Evolutionary conservation across 2,329 filamentous ascomycete genomes (phyloP).

Genomic region (Microthyrium microscopicum): DNA sequence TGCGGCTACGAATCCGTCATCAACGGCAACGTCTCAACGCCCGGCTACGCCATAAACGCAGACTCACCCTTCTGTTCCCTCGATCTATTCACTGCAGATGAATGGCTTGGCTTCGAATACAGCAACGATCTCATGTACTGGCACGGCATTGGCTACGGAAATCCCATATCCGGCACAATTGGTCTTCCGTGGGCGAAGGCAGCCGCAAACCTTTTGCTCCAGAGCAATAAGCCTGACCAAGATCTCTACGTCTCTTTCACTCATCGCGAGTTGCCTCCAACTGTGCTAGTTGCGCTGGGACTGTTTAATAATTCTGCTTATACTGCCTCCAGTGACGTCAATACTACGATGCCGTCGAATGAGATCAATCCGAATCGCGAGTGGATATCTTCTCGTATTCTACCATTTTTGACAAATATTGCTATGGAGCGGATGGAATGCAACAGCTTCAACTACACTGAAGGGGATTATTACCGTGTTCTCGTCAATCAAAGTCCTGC

Average conservation of each 20-base stretch:
- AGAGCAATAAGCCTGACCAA: slow-evolving; percentile 23
- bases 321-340: slow-evolving; percentile 34
- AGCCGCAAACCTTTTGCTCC: slow-evolving; percentile 33
- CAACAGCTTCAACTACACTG: slow-evolving; percentile 35
- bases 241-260: slow-evolving; percentile 54
- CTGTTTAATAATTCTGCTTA: slow-evolving; percentile 52
- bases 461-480: slow-evolving; percentile 34
- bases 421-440: slow-evolving; percentile 50
- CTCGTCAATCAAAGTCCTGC: slow-evolving; percentile 35
- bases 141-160: slow-evolving; percentile 50
- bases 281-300: slow-evolving; percentile 48
- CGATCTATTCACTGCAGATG: slow-evolving; percentile 40
- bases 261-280: slow-evolving; percentile 51
- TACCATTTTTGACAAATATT: slow-evolving; percentile 50
- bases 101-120: slow-evolving; percentile 53
- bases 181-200: slow-evolving; percentile 53
- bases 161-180: slow-evolving; percentile 36
- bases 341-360: slow-evolving; percentile 47
- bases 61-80: slow-evolving; percentile 45
- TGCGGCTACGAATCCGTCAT: slow-evolving; percentile 52
- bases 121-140: slow-evolving; percentile 47
- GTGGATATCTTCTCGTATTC: slow-evolving; percentile 45
- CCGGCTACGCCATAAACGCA: slow-evolving; percentile 45
- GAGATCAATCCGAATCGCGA: slow-evolving; percentile 45
- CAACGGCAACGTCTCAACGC: slow-evolving; percentile 37